Base-by-base conservation (phyloP, 1,139 yeast species). In the Yamadazyma jaroonii region DNA sequence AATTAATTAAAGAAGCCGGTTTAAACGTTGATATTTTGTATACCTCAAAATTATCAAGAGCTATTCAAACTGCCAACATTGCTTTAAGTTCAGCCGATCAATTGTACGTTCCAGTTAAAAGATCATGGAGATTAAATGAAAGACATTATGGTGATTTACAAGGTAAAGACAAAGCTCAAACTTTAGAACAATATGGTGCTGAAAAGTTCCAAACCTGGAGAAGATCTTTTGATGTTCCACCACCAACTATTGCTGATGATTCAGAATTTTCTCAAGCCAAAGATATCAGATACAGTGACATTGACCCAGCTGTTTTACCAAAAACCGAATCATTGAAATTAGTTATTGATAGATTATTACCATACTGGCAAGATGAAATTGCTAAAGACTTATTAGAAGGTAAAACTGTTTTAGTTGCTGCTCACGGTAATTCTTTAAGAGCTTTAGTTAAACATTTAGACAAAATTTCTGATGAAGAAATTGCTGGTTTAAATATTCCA, bases 101-200 rank as follows among this genome's bases (percentile, higher is more conserved):
- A 64, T 74, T 87, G 58, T 90, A 81, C 79, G 78, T 92, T 52
- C 96, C 95, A 61, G 95, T 87, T 59, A 82, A 84, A 73, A 86
- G 97, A 77, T 77, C 90, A 43, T 90, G 97, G 97, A 84, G 97
- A 78, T 81, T 90, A 67, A 90, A 90, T 73, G 98, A 90, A 77
- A 92, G 97, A 77, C 97, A 90, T 74, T 90, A 90, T 74, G 98
- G 98, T 78, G 97, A 89, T 55, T 79, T 92, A 59, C 97, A 92
- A 74, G 98, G 98, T 65, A 90, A 90, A 78, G 95, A 90, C 77
- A 90, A 90, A 78, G 96, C 97, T 52, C 89, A 79, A 58, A 86
- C 96, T 52, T 79, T 88, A 62, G 92, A 81, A 59, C 68, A 79
- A 59, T 90, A 80, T 73, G 98, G 98, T 60, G 72, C 79, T 57